These are phyloP conservation scores for Erigeron canadensis DNA, from an alignment of 129 eudicot species.

Conservation along the genomic window DNA sequence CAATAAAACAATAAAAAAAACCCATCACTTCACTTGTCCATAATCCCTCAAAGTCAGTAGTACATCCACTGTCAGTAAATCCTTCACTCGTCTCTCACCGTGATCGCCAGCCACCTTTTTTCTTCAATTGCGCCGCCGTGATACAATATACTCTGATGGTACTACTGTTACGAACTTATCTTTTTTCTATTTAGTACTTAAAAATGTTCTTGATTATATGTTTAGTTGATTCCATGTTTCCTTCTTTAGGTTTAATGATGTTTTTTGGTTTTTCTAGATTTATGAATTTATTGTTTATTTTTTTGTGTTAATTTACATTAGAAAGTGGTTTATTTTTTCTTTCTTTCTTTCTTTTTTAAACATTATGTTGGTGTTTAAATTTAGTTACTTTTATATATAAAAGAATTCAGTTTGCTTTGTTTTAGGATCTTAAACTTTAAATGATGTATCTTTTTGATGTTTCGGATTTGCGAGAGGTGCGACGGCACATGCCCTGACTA, in stretches of 20 bases:
- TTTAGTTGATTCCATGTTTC: not conserved
- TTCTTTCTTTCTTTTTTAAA: not conserved
- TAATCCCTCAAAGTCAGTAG: too few relatives aligned
- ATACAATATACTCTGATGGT: too few relatives aligned
- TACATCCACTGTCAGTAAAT: too few relatives aligned
- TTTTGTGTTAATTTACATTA: not conserved
- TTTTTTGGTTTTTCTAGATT: constrained; percentile 4
- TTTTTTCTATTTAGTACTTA: not conserved
- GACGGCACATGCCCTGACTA: too few relatives aligned
- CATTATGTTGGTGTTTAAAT: not conserved
- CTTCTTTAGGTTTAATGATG: constrained; percentile 6
- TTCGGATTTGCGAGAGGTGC: not conserved
- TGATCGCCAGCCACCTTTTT: too few relatives aligned
- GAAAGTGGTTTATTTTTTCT: too few relatives aligned
- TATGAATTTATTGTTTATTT: not conserved
- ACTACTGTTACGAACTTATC: too few relatives aligned
- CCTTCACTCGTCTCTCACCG: too few relatives aligned
- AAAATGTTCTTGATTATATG: not conserved
- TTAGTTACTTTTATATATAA: too few relatives aligned
- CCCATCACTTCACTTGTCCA: too few relatives aligned
- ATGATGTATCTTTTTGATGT: not conserved
- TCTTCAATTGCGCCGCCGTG: too few relatives aligned
- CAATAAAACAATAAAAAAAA: too few relatives aligned
- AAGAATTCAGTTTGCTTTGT: not conserved
- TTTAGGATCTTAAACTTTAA: not conserved